Conservation (phyloP, 148 eudicot genomes). For the Persicaria tinctoria region DNA sequence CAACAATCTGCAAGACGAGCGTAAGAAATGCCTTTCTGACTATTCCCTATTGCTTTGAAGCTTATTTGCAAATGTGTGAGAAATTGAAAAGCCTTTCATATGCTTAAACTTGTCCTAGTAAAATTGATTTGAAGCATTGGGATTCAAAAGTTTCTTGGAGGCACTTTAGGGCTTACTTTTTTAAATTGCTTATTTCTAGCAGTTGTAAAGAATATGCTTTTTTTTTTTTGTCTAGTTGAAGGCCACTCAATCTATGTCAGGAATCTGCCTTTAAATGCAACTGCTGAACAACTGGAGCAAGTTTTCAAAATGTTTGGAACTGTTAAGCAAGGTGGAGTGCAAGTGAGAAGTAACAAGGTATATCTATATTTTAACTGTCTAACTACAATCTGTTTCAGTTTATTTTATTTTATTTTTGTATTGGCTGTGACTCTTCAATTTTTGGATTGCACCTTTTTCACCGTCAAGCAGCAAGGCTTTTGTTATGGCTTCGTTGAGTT, state of each 20-base stretch:
- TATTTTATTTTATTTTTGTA: conserved; percentile 1
- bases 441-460: conserved; percentile 12
- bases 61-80: neutral
- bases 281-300: conserved; percentile 46
- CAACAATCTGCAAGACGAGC: conserved; percentile 26
- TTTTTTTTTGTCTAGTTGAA: conserved; percentile 22
- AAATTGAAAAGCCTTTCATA: neutral
- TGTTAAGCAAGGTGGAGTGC: conserved; percentile 60
- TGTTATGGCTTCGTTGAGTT: conserved; percentile 83
- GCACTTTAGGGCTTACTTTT: neutral
- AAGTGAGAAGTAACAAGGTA: conserved; percentile 78
- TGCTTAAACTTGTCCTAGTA: neutral
- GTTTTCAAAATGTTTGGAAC: conserved; percentile 58
- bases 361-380: conserved; percentile 8
- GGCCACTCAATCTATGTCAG: conserved; percentile 62
- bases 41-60: conserved; percentile 6
- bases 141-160: neutral
- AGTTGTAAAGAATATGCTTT: neutral
- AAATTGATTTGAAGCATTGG: neutral
- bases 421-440: conserved; percentile 2
- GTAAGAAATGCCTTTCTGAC: conserved; percentile 17
- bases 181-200: neutral
- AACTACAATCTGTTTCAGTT: neutral
- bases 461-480: conserved; percentile 48
- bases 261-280: conserved; percentile 55